phyloP scores from a whole-genome alignment of 164 flowering plant species.

The Tinospora cordifolia region DNA sequence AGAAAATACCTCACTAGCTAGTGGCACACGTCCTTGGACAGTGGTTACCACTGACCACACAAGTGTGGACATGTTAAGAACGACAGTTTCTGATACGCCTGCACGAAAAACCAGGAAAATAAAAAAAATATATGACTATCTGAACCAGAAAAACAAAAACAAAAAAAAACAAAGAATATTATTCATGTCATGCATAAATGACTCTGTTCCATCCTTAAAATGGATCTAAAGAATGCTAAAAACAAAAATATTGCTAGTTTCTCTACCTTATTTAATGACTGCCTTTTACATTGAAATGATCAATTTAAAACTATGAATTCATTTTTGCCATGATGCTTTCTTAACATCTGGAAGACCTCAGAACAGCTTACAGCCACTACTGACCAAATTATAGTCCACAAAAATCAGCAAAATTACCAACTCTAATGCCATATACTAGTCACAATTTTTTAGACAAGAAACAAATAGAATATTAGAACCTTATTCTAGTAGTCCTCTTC shows the following conservation, averaged over 20 bases:
- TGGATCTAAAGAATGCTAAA: neutral
- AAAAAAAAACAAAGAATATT: neutral
- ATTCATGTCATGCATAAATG: neutral
- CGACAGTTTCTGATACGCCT: slow-evolving; percentile 90
- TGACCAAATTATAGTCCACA: neutral
- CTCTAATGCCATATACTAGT: neutral
- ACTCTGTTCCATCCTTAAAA: neutral
- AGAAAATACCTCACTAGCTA: slow-evolving; percentile 86
- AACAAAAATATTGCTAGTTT: neutral
- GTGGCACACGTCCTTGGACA: slow-evolving; percentile 85
- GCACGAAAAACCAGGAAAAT: slow-evolving; percentile 22
- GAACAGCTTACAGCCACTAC: no score
- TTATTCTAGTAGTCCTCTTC: neutral
- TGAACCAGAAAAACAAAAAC: neutral
- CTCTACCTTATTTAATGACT: neutral
- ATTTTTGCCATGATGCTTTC: neutral
- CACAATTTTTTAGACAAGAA: no score
- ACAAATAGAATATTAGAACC: no score
- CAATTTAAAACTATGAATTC: neutral
- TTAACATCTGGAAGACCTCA: no score
- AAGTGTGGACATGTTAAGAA: slow-evolving; percentile 90
- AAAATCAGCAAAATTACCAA: neutral
- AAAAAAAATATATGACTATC: neutral
- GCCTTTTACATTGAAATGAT: neutral
- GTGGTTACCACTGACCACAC: slow-evolving; percentile 88